Base-by-base conservation (phyloP, 164 flowering plant genomes). In the Platanus orientalis region DNA sequence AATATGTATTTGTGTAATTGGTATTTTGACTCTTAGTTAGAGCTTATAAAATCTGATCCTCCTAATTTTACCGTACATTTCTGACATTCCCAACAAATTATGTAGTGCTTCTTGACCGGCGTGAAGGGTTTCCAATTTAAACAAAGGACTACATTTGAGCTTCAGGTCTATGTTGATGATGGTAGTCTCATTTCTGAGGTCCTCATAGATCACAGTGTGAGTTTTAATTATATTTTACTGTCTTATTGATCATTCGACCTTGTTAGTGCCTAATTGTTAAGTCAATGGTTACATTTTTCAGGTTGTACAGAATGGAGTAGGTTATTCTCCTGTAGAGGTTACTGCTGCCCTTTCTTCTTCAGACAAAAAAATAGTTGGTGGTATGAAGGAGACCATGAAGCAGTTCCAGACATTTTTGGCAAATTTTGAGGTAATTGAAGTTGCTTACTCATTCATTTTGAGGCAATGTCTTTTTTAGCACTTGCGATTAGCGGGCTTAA, bases 131-230 rank as follows among this genome's bases (percentile, higher is more conserved):
- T 94, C 77, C 85, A 75, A 32, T 91, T 74, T 64, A 87, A 80
- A 75, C 60, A 71, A 29, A 75, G 84, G 77, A 56, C 78, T 30
- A 76, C 63, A 19, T 94, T 69, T 70, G 90, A 91, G 66, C 96
- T 89, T 61, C 80, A 44, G 48, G 91, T 74, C 27, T 86, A 86
- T 70, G 83, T 91, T 65, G 99, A 92, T 68, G 99, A 95, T 76
- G 99, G 99, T 29, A 95, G 97, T 71, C 87, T 91, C 67, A 89
- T 91, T 54, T 81, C 92, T 25, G 97, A 89, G 73, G 80, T 91
- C 58, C 74, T 85, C 27, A 76, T 91, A 30, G 85, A 85, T 76
- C 96, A 88, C 73, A 67, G 75, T 51, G 99, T 94, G 75, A 84
- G 92, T 83, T 69, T 45, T 14, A 29, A 30, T 26, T 20, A 6